Evolutionary conservation across 805 yeast genomes (phyloP), one percentile per base, ranked within the genome.

Genomic region (Candida maltosa): DNA sequence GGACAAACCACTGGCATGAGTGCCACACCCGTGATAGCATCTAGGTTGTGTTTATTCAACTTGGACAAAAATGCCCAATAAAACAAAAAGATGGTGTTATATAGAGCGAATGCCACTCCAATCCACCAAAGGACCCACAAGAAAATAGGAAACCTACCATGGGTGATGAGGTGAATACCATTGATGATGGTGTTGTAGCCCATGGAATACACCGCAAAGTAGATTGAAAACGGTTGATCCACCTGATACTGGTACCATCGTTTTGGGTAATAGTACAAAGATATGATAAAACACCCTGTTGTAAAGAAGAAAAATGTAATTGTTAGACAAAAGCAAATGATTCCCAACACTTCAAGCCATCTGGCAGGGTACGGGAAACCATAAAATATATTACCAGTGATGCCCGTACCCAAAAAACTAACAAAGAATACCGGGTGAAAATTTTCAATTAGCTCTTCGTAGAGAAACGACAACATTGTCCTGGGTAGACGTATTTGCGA

Each of bases 171-270:
- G 40, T 66, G 66, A 17, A 81, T 54, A 58, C 70, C 75, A 49
- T 75, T 79, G 25, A 80, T 60, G 40, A 87, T 56, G 2, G 93
- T 78, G 7, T 76, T 68, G 41, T 68, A 64, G 0, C 87, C 95
- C 95, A 87, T 87, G 12, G 85, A 80, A 38, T 75, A 70, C 39
- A 87, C 78, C 7, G 94, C 95, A 57, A 84, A 58, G 46, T 78
- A 84, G 2, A 78, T 76, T 28, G 78, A 72, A 23, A 70, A 61
- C 4, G 55, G 49, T 1, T 75, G 67, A 34, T 58, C 59, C 17
- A 45, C 30, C 31, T 54, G 41, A 27, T 32, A 38, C 9, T 12
- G 22, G 3, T 7, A 9, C 6, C 38, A 16, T 12, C 38, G 28
- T 7, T 29, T 18, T 3, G 62, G 49, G 42, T 69, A 62, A 9